Evolutionary conservation across 106 monocot genomes (phyloP).

Genomic region (Dendrobium nobile): DNA sequence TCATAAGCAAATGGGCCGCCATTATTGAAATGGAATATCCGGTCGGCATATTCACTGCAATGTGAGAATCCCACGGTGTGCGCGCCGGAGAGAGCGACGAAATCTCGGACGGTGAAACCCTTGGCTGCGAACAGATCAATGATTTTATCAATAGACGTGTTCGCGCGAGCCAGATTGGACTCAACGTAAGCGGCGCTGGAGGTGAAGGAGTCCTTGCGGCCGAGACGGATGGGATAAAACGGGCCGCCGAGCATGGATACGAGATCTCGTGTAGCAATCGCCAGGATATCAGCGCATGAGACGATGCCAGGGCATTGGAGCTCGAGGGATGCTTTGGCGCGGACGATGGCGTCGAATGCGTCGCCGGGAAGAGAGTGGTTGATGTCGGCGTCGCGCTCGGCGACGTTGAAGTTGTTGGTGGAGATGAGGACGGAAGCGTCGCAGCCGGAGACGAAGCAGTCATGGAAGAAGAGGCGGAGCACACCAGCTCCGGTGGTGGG

Average conservation of each 20-base stretch:
- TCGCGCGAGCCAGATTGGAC: constrained; percentile 21
- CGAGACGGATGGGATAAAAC: constrained; percentile 33
- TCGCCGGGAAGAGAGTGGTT: constrained; percentile 61
- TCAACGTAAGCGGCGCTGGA: constrained; percentile 22
- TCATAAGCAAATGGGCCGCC: constrained; percentile 15
- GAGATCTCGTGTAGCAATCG: constrained; percentile 59
- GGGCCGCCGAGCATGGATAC: constrained; percentile 64
- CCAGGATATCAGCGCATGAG: constrained; percentile 89
- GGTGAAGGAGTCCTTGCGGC: constrained; percentile 35
- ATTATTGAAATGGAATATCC: constrained; percentile 20
- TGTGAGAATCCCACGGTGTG: constrained; percentile 63
- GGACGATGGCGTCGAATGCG: constrained; percentile 58
- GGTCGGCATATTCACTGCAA: constrained; percentile 41
- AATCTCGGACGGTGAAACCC: constrained; percentile 32
- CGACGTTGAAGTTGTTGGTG: constrained; percentile 37
- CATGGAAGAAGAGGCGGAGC: constrained; percentile 32
- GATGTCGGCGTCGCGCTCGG: constrained; percentile 56
- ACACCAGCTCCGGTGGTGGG: constrained; percentile 23
- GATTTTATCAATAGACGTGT: constrained; percentile 26
- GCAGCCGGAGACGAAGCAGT: constrained; percentile 35
- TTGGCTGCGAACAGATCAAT: constrained; percentile 23
- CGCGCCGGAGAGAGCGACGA: constrained; percentile 47
- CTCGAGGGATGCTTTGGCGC: constrained; percentile 65
- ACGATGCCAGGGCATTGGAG: constrained; percentile 79
- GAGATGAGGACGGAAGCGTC: constrained; percentile 62